phyloP scores from a whole-genome alignment of 31 red algal genomes.

The Bonnemaisonia californica region DNA sequence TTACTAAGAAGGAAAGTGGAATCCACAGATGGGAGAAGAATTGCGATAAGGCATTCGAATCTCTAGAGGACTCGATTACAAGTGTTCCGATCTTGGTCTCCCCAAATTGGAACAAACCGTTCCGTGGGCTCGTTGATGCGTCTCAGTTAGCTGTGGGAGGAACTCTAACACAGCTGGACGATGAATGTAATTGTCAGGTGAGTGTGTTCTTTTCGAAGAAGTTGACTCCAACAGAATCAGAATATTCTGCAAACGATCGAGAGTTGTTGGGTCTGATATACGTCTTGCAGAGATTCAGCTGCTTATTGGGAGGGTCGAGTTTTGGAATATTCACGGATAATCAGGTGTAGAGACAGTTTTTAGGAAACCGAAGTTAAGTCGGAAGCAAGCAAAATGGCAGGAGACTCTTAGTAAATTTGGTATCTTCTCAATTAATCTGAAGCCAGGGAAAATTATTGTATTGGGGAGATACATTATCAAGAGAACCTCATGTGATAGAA shows the following conservation, averaged over 20 bases:
- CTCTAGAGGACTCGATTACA: conserved; percentile 8
- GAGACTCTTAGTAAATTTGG: conserved; percentile 32
- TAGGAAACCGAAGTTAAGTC: conserved; percentile 29
- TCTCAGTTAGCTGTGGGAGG: conserved; percentile 27
- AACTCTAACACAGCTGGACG: conserved; percentile 4
- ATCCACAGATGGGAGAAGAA: conserved; percentile 21
- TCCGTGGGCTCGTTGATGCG: conserved; percentile 26
- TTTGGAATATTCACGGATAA: conserved; percentile 48
- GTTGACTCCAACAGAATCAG: neutral
- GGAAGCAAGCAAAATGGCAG: conserved; percentile 39
- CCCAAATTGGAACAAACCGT: conserved; percentile 25
- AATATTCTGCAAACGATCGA: conserved; percentile 26
- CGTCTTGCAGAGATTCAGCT: conserved; percentile 8
- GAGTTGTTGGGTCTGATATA: conserved; percentile 33
- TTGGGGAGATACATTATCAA: conserved; percentile 25
- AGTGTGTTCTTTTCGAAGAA: conserved; percentile 24
- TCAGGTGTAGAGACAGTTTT: conserved; percentile 21
- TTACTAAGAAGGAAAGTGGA: conserved; percentile 21
- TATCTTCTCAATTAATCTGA: conserved; percentile 24
- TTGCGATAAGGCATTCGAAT: conserved; percentile 7
- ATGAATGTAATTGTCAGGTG: neutral
- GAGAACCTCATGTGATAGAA: conserved; percentile 11
- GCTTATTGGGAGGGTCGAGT: conserved; percentile 15
- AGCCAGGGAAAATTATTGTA: conserved; percentile 29
- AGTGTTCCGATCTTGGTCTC: conserved; percentile 21